phyloP scores from a whole-genome alignment of 495 filamentous ascomycete species.

The Aspergillus ellipticus region DNA sequence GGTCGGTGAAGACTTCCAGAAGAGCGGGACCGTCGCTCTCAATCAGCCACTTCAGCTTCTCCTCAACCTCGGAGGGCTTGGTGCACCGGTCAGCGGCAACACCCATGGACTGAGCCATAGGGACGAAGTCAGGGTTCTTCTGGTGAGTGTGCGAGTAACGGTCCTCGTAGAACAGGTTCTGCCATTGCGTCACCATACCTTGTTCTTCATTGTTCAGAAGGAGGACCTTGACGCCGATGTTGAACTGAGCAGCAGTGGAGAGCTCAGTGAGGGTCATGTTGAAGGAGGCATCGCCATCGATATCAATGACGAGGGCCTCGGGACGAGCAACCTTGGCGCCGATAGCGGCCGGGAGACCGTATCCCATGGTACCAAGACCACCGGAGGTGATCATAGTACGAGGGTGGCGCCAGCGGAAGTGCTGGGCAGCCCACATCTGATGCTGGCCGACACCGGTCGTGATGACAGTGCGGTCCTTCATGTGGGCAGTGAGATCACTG shows the following conservation, averaged over 20 bases:
- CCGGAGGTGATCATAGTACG: constrained; percentile 89
- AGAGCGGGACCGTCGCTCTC: constrained; percentile 75
- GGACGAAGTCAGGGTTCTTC: constrained; percentile 82
- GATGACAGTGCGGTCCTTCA: constrained; percentile 79
- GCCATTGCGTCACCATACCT: constrained; percentile 94
- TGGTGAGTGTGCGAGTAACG: constrained; percentile 91
- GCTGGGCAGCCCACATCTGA: constrained; percentile 96
- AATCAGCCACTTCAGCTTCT: constrained; percentile 84
- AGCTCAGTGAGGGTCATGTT: constrained; percentile 93
- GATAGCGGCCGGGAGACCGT: constrained; percentile 85
- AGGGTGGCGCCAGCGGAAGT: constrained; percentile 85
- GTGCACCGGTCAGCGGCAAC: constrained; percentile 63
- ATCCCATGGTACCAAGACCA: constrained; percentile 94
- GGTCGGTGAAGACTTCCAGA: constrained; percentile 58
- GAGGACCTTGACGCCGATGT: constrained; percentile 88
- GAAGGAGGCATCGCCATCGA: constrained; percentile 96
- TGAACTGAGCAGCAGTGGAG: constrained; percentile 84
- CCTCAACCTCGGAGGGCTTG: constrained; percentile 67
- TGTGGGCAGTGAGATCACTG: constrained; percentile 64
- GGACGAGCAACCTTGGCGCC: constrained; percentile 89
- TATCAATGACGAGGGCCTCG: constrained; percentile 83
- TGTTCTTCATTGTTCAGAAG: constrained; percentile 96
- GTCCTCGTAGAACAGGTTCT: constrained; percentile 88
- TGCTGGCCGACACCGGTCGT: constrained; percentile 92
- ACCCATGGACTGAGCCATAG: constrained; percentile 80